These are phyloP conservation scores for Colletotrichum graminicola DNA, from an alignment of 2,329 filamentous ascomycete species.

Conservation along the genomic window DNA sequence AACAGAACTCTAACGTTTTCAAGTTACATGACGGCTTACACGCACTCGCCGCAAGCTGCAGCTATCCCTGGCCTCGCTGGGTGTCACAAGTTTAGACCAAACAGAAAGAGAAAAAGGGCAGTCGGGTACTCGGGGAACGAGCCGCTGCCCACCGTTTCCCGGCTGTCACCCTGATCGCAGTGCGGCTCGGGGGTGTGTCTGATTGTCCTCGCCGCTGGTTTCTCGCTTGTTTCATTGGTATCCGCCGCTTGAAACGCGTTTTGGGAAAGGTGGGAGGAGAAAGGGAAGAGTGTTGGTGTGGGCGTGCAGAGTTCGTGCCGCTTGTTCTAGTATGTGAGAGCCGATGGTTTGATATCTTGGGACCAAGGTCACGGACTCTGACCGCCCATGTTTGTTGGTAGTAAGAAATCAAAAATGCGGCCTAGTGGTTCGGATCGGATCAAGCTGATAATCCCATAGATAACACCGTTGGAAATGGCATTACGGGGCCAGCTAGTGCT, in stretches of 20 bases:
- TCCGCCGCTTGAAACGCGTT: slow-evolving; percentile 24
- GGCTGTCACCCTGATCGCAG: slow-evolving; percentile 12
- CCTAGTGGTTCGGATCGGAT: background rate
- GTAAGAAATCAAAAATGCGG: background rate
- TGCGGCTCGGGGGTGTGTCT: slow-evolving; percentile 23
- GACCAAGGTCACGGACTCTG: slow-evolving; percentile 20
- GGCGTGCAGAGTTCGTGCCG: background rate
- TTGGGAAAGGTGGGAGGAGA: background rate
- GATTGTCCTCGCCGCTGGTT: slow-evolving; percentile 22
- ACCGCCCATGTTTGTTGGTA: background rate
- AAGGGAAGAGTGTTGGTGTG: background rate
- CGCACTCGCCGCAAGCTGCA: slow-evolving; percentile 20
- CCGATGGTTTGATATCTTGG: slow-evolving; percentile 3
- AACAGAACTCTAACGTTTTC: slow-evolving; percentile 10
- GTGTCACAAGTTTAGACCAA: slow-evolving; percentile 29
- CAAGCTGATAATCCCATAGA: slow-evolving; percentile 11
- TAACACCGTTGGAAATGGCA: slow-evolving; percentile 1
- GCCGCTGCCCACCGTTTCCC: background rate
- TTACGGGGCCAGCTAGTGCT: background rate
- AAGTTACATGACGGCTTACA: slow-evolving; percentile 37
- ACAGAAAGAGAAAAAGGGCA: background rate
- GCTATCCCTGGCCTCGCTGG: slow-evolving; percentile 14
- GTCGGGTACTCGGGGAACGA: slow-evolving; percentile 4
- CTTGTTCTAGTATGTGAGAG: background rate
- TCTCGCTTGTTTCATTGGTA: slow-evolving; percentile 33